A percentile compares a stretch with the other conserved stretches of the same genome.
Conservation (phyloP, 768 basidiomycete species). For the Sarcodon sp. region DNA sequence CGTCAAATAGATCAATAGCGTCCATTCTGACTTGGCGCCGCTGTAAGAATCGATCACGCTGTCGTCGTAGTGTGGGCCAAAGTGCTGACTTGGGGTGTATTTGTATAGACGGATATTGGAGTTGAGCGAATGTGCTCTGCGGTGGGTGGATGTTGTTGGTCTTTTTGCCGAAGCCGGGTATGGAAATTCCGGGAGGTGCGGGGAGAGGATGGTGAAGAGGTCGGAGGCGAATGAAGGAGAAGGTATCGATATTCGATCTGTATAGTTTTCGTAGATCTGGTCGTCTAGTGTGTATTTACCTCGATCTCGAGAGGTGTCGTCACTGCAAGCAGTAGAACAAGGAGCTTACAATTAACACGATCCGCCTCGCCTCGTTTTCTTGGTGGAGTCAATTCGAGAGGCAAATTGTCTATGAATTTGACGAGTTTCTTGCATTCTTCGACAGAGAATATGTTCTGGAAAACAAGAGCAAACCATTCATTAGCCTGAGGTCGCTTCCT, state of each 20-base stretch:
- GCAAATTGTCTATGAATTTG: slow-evolving; percentile 44
- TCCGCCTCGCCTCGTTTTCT: slow-evolving; percentile 65
- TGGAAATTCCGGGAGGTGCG: slow-evolving; percentile 46
- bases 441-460: slow-evolving; percentile 40
- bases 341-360: slow-evolving; percentile 48
- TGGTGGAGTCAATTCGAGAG: slow-evolving; percentile 54
- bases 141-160: slow-evolving; percentile 10
- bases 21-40: slow-evolving; percentile 65
- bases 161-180: slow-evolving; percentile 21
- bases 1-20: slow-evolving; percentile 59
- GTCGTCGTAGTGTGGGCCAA: slow-evolving; percentile 71
- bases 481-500: neutral
- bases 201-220: slow-evolving; percentile 34
- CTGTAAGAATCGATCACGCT: slow-evolving; percentile 43
- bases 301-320: neutral
- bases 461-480: neutral
- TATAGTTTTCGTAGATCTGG: neutral
- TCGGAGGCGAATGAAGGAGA: slow-evolving; percentile 44
- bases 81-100: slow-evolving; percentile 50
- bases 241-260: slow-evolving; percentile 51
- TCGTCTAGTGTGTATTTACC: neutral
- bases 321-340: too few species aligned
- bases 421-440: slow-evolving; percentile 50
- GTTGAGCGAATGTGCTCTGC: slow-evolving; percentile 47
- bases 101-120: slow-evolving; percentile 67